Base-by-base conservation (phyloP, 495 filamentous ascomycete species). In the Talaromyces proteolyticus region DNA sequence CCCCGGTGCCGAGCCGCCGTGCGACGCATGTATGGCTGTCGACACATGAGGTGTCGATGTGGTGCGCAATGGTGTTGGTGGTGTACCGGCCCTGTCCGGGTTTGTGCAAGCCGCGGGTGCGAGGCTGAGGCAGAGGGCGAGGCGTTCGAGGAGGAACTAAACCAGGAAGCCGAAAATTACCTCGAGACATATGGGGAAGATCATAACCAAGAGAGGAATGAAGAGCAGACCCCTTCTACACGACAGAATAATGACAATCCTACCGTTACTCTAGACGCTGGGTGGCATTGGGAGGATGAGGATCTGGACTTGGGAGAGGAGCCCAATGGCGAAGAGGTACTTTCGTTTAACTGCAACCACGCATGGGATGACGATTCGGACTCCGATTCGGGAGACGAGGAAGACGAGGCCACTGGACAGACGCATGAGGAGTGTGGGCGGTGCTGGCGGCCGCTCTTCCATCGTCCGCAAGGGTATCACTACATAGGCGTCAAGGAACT, bases 1-100 rank as follows among this genome's bases (percentile, higher is more conserved):
- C 61, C 61, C 2, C 60, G 59, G 51, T 65, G 62, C 38, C 48
- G 55, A n/a, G 22, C 50, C 14, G 62, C 54, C 12, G 43, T 65
- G 16, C 42, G 55, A 10, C 56, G 54, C 29, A 54, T 61, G 37
- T 55, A 46, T 43, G 62, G 59, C n/a, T 65, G 62, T 29, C 22
- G 38, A 6, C 57, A 58, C 38, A 53, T 62, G 16, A 38, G 52
- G 26, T 64, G 61, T 20, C 47, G 50, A 23, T 64, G 61, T 22
- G 59, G 61, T 20, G 59, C 56, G 3, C 46, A 60, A 19, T 64
- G 60, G 44, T 64, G 61, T 40, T 64, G 38, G 26, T 26, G 26
- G 29, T 64, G 61, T 41, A 23, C 55, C 0, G 41, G 36, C 10
- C 47, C 54, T 0, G 39, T 53, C 22, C 16, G 45, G 10, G 23